These are phyloP conservation scores for Globisporangium nodosum DNA, from an alignment of 352 stramenopile genomes.

Conservation along the genomic window DNA sequence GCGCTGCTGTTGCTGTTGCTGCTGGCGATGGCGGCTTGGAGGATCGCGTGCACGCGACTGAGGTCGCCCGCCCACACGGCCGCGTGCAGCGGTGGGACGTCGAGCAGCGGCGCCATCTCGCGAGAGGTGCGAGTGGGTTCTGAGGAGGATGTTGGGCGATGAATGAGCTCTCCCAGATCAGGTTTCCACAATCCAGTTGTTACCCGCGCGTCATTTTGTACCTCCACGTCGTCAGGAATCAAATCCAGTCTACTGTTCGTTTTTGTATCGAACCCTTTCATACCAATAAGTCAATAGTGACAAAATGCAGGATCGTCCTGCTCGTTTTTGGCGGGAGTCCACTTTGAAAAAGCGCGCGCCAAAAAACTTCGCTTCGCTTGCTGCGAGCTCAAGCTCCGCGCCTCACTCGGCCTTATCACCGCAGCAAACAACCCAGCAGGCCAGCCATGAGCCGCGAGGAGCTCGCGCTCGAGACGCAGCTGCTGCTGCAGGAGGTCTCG, in stretches of 20 bases:
- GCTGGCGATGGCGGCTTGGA: conserved; percentile 18
- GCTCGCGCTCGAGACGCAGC: conserved; percentile 70
- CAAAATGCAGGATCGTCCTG: too few species aligned
- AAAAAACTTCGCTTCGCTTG: background rate
- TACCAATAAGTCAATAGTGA: too few species aligned
- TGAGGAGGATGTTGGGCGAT: too few species aligned
- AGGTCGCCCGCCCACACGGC: conserved; percentile 67
- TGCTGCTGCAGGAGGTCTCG: conserved; percentile 71
- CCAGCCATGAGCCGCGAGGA: conserved; percentile 33
- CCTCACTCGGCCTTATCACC: background rate
- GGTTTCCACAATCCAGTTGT: too few species aligned
- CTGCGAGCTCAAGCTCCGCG: too few species aligned
- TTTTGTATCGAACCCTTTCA: too few species aligned
- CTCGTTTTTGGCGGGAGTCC: too few species aligned
- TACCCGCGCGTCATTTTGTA: too few species aligned
- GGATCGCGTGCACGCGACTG: conserved; percentile 22
- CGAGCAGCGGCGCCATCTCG: background rate
- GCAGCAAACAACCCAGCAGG: background rate
- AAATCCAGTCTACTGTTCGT: too few species aligned
- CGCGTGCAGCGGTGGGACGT: conserved; percentile 43
- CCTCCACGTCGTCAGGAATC: too few species aligned
- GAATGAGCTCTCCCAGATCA: background rate
- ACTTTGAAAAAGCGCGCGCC: background rate
- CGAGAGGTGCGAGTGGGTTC: too few species aligned
- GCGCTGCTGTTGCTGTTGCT: background rate